Percentiles rank a stretch among this genome's conserved stretches.
Evolutionary conservation across 2,329 filamentous ascomycete species (phyloP).

Genomic region (Thelonectria blattea): DNA sequence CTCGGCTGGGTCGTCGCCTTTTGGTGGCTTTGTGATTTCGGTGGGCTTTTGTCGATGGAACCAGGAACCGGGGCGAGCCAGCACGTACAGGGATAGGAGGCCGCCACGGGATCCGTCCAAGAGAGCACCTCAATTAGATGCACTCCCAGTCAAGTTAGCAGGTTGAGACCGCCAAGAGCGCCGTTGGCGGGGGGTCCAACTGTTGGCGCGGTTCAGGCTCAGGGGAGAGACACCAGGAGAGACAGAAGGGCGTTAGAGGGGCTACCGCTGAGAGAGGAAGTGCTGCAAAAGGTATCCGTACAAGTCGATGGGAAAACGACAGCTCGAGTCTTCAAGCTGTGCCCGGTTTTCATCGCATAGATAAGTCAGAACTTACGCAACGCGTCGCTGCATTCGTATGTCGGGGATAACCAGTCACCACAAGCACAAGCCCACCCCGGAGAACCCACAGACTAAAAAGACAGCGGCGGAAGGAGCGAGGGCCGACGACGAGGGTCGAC

Average conservation of each 20-base stretch:
- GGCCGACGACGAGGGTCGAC: constrained; percentile 14
- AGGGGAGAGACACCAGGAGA: constrained; percentile 8
- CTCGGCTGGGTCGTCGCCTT: neutral
- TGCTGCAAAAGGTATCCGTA: neutral
- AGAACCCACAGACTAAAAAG: constrained; percentile 5
- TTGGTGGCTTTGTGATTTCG: neutral
- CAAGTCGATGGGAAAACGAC: neutral
- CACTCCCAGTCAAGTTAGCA: constrained; percentile 5
- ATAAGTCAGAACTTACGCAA: neutral
- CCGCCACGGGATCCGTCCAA: neutral
- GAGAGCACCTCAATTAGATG: constrained; percentile 1
- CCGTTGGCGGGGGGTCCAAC: constrained; percentile 7
- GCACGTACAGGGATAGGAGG: constrained; percentile 4
- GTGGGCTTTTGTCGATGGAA: constrained; percentile 4
- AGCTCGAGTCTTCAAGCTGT: too few relatives aligned
- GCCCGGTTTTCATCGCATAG: too few relatives aligned
- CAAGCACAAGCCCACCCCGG: neutral
- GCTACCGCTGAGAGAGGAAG: constrained; percentile 1
- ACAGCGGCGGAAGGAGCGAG: constrained; percentile 9
- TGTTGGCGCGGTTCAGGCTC: constrained; percentile 17
- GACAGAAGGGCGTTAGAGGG: neutral
- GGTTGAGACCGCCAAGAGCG: constrained; percentile 5
- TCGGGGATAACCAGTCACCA: neutral
- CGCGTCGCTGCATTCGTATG: neutral
- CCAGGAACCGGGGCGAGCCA: neutral